phyloP scores from a whole-genome alignment of 176 grass and related monocot genomes.

The Tuctoria greenei region DNA sequence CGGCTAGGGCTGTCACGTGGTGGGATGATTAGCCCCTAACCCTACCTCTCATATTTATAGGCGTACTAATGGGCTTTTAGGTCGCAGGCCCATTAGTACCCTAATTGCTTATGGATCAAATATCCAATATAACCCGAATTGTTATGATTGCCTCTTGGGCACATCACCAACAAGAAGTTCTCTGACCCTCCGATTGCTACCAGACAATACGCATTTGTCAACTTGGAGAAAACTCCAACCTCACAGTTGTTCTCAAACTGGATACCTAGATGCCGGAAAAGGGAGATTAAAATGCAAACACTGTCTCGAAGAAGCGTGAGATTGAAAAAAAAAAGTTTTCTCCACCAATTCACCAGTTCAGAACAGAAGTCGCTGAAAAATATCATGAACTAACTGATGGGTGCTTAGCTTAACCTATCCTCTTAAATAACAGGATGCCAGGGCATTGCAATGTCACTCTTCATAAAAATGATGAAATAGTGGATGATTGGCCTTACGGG shows the following conservation, averaged over 20 bases:
- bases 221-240: conserved; percentile 91
- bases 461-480: neutral
- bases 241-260: conserved; percentile 96
- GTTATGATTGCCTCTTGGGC: too few species aligned
- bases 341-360: too few species aligned
- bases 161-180: too few species aligned
- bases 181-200: conserved; percentile 96
- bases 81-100: too few species aligned
- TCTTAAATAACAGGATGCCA: neutral
- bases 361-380: neutral
- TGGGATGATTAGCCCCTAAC: too few species aligned
- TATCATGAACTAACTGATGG: neutral
- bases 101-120: too few species aligned
- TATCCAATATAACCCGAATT: too few species aligned
- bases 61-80: too few species aligned
- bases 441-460: neutral
- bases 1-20: too few species aligned
- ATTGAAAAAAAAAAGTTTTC: neutral
- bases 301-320: neutral
- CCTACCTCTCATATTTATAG: too few species aligned
- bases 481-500: conserved; percentile 32
- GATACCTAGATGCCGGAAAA: conserved; percentile 49
- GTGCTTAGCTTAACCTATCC: neutral
- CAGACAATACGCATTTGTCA: conserved; percentile 94
- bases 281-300: neutral